A percentile compares a stretch with the other conserved stretches of the same genome.
These are phyloP conservation scores for Macadamia tetraphylla DNA, from an alignment of 164 flowering plant genomes.

Conservation along the genomic window DNA sequence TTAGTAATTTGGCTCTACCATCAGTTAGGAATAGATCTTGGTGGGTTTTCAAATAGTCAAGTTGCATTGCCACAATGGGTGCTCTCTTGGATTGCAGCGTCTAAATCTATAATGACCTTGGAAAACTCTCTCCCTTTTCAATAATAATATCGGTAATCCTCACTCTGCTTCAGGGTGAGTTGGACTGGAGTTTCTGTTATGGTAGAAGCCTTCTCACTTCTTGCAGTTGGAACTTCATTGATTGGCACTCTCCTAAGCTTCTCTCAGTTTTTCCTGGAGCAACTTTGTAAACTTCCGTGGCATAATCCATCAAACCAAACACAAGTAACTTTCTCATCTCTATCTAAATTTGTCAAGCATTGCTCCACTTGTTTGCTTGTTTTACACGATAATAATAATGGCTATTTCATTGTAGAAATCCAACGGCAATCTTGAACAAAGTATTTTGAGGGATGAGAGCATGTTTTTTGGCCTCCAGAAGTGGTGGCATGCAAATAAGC, in stretches of 20 bases:
- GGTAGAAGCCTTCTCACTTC: conserved; percentile 71
- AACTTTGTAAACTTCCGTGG: conserved; percentile 31
- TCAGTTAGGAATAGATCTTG: not conserved
- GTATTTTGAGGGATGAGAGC: conserved; percentile 2
- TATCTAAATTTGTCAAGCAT: too few relatives aligned
- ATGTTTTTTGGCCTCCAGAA: conserved; percentile 9
- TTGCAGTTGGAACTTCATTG: conserved; percentile 77
- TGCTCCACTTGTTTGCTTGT: not conserved
- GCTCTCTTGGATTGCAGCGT: not conserved
- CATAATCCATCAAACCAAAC: conserved; percentile 14
- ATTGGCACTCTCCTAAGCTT: conserved; percentile 62
- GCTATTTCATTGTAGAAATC: conserved; percentile 1
- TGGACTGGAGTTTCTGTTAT: conserved; percentile 52
- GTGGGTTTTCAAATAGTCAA: not conserved
- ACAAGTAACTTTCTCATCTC: conserved; percentile 15
- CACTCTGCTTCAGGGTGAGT: conserved; percentile 26
- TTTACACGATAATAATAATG: not conserved
- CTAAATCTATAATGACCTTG: not conserved
- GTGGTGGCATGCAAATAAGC: conserved; percentile 53
- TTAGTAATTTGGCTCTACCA: not conserved
- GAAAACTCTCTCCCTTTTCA: not conserved
- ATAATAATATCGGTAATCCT: not conserved
- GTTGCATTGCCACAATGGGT: not conserved
- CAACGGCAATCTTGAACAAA: conserved; percentile 1
- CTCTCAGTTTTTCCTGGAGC: conserved; percentile 66